These are phyloP conservation scores for Sclerotinia spermophila DNA, from an alignment of 2,329 filamentous ascomycete genomes.

Conservation along the genomic window DNA sequence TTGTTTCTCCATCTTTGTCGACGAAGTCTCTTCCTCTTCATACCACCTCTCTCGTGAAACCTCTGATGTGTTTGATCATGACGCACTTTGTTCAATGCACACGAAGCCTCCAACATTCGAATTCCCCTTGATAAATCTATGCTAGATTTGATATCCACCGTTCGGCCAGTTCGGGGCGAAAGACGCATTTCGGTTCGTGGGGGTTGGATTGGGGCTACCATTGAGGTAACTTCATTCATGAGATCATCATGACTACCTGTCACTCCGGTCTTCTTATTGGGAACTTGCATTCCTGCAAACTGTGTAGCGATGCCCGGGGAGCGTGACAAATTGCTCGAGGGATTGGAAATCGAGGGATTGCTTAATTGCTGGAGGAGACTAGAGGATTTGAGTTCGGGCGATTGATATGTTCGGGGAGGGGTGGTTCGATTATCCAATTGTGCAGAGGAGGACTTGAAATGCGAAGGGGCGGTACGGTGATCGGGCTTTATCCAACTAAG, in stretches of 20 bases:
- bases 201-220: not conserved
- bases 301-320: not conserved
- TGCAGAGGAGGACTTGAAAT: not conserved
- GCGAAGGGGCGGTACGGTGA: not conserved
- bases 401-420: not conserved
- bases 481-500: not conserved
- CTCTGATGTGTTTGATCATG: constrained; percentile 55
- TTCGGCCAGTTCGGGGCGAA: constrained; percentile 31
- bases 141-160: constrained; percentile 22
- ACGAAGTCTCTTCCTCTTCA: constrained; percentile 72
- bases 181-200: constrained; percentile 25
- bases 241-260: not conserved
- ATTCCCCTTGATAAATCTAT: constrained; percentile 33
- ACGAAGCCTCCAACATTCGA: constrained; percentile 40
- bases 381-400: not conserved
- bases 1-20: constrained; percentile 65
- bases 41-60: constrained; percentile 70
- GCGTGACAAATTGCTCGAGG: not conserved
- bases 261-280: not conserved
- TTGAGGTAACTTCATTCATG: not conserved
- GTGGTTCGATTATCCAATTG: not conserved
- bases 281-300: not conserved
- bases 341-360: not conserved
- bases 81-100: constrained; percentile 55
- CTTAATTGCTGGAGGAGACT: not conserved